Evolutionary conservation across 768 basidiomycete species (phyloP), one percentile per base, ranked within the genome.

Genomic region (Tulasnella sp.): DNA sequence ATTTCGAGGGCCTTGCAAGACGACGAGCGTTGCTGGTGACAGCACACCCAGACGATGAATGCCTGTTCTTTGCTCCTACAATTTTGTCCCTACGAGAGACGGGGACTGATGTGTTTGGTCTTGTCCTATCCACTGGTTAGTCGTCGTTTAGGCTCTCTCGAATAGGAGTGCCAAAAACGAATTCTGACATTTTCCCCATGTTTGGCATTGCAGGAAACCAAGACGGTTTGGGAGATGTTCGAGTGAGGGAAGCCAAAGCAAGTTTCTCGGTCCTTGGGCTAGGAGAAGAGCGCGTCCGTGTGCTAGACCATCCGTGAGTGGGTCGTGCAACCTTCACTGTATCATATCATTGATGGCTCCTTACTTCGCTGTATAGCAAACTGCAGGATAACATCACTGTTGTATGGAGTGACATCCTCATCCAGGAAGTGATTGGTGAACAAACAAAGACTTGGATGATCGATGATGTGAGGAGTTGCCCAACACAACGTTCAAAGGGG

Each of bases 41-140:
- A 0, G 91, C 92, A 25, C 92, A 97, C 68, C 92, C 92, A 2
- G 92, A 96, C 68, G 92, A 97, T 68, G 92, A 96, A 72, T 83
- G 82, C 68, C 80, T 93, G 77, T 97, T 97, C 76, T 97, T 97
- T 69, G 82, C 83, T 2, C 92, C 92, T 0, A 92, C 89, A 0
- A 69, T 94, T 12, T 71, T 84, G 30, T 75, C 78, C 2, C 74
- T 92, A 30, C 61, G 61, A 19, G 15, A 62, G 1, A 63, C 68
- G 19, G 64, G 68, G 12, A 66, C 63, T 58, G 71, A 78, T 21
- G 67, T 86, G 0, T 79, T 73, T 63, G 85, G 80, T 0, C 67
- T 93, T 17, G 92, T 88, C 60, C 67, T 97, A 55, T 92, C 89
- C 4, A 73, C 71, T 21, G 92, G 73, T 73, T 19, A 5, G 41